Evolutionary conservation across 2,329 filamentous ascomycete species (phyloP).

Genomic region (Penicillium sp.): DNA sequence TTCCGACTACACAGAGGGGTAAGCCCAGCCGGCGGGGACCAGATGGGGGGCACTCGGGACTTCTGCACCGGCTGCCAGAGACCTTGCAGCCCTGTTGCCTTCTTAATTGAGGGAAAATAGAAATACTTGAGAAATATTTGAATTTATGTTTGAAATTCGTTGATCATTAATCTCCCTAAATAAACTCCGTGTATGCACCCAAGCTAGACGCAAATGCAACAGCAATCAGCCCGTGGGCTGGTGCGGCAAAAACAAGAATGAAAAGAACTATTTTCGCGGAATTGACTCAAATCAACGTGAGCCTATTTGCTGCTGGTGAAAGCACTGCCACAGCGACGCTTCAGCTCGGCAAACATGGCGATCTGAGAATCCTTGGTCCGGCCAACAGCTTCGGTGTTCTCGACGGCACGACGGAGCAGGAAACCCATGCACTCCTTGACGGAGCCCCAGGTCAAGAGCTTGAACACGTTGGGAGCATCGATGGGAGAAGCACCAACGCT

Average conservation of each 20-base stretch:
- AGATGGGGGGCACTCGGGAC: neutral
- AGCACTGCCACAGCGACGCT: constrained; percentile 31
- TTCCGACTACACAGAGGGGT: constrained; percentile 6
- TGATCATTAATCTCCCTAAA: constrained; percentile 19
- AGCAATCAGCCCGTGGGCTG: constrained; percentile 8
- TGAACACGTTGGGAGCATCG: constrained; percentile 55
- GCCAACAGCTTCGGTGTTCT: constrained; percentile 68
- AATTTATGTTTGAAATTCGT: constrained; percentile 2
- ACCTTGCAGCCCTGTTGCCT: neutral
- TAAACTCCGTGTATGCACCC: constrained; percentile 27
- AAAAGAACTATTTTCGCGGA: neutral
- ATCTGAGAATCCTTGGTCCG: constrained; percentile 51
- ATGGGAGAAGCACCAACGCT: constrained; percentile 27
- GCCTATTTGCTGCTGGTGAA: constrained; percentile 25
- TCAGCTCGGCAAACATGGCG: constrained; percentile 39
- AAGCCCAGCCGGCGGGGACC: neutral
- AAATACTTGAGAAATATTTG: neutral
- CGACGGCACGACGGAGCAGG: constrained; percentile 65
- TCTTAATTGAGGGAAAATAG: neutral
- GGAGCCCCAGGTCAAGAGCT: constrained; percentile 62
- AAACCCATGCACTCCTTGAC: constrained; percentile 64
- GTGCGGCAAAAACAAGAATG: constrained; percentile 4
- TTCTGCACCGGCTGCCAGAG: neutral
- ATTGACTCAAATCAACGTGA: too few relatives aligned
- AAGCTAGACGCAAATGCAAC: constrained; percentile 22